Conservation (phyloP, 2,329 filamentous ascomycete species). For the Apiospora marii region DNA sequence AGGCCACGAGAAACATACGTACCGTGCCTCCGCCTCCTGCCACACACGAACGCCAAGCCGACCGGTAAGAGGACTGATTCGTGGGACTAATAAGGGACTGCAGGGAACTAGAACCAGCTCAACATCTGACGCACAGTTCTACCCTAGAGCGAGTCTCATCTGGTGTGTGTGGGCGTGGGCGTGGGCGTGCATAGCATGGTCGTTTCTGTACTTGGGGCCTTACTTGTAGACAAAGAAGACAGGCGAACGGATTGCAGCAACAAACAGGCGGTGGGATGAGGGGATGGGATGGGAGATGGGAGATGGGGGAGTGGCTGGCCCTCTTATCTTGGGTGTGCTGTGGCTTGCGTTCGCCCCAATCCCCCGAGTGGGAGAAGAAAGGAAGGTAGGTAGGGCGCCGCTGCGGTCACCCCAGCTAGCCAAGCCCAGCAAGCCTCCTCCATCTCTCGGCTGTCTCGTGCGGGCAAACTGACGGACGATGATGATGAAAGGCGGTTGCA, state of each 20-base stretch:
- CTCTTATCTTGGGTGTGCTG: constrained; percentile 12
- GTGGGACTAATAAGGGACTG: constrained; percentile 25
- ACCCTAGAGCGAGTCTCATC: constrained; percentile 25
- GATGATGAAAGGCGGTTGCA: constrained; percentile 32
- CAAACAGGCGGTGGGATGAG: constrained; percentile 19
- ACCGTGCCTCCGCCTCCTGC: neutral
- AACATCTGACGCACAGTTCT: constrained; percentile 28
- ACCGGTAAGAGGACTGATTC: constrained; percentile 28
- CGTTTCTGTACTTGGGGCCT: neutral
- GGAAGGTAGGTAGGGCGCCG: constrained; percentile 18
- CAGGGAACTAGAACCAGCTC: constrained; percentile 26
- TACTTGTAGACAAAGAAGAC: neutral
- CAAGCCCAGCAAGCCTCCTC: constrained; percentile 23
- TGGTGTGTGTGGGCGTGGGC: constrained; percentile 14
- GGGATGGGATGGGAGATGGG: neutral
- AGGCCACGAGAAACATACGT: constrained; percentile 9
- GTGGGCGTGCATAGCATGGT: constrained; percentile 7
- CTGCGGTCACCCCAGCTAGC: neutral
- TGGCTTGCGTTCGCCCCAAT: neutral
- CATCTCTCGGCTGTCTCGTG: constrained; percentile 23
- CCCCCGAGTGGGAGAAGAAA: constrained; percentile 4
- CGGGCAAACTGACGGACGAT: constrained; percentile 22
- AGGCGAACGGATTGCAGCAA: neutral
- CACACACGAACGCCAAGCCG: constrained; percentile 24
- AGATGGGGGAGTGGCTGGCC: neutral